A percentile compares a stretch with the other conserved stretches of the same genome.
phyloP scores from a whole-genome alignment of 2,329 filamentous ascomycete genomes.

The Penicillium sp. region DNA sequence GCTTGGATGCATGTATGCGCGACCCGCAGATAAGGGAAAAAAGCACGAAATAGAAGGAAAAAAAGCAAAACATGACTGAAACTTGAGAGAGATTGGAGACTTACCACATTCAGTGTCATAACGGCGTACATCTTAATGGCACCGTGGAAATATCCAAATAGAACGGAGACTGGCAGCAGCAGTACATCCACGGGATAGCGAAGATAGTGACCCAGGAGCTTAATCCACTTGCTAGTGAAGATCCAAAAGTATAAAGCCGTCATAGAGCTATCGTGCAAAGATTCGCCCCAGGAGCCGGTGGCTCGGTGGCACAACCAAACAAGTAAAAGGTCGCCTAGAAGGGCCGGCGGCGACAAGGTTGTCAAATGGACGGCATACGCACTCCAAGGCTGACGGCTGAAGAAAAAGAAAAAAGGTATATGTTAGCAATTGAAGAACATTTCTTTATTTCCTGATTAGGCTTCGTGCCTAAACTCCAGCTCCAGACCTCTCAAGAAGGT shows the following conservation, averaged over 20 bases:
- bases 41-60: neutral
- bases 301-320: constrained; percentile 70
- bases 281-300: constrained; percentile 60
- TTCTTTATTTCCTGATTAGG: neutral
- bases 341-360: constrained; percentile 85
- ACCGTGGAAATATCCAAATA: constrained; percentile 92
- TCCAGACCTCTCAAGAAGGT: neutral
- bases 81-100: constrained; percentile 36
- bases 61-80: neutral
- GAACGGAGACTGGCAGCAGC: constrained; percentile 78
- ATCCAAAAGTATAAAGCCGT: constrained; percentile 71
- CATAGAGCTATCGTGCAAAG: constrained; percentile 58
- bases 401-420: constrained; percentile 13
- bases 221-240: constrained; percentile 88
- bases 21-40: constrained; percentile 1
- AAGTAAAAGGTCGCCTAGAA: constrained; percentile 73
- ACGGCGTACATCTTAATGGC: constrained; percentile 89
- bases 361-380: constrained; percentile 91
- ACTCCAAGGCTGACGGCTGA: constrained; percentile 87
- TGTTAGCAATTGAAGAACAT: constrained; percentile 24
- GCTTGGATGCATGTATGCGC: constrained; percentile 12
- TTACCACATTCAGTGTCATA: constrained; percentile 78
- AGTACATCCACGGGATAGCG: constrained; percentile 79
- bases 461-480: neutral
- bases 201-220: constrained; percentile 82